Evolutionary conservation across 805 yeast species (phyloP).

Genomic region (Ogataea pini): DNA sequence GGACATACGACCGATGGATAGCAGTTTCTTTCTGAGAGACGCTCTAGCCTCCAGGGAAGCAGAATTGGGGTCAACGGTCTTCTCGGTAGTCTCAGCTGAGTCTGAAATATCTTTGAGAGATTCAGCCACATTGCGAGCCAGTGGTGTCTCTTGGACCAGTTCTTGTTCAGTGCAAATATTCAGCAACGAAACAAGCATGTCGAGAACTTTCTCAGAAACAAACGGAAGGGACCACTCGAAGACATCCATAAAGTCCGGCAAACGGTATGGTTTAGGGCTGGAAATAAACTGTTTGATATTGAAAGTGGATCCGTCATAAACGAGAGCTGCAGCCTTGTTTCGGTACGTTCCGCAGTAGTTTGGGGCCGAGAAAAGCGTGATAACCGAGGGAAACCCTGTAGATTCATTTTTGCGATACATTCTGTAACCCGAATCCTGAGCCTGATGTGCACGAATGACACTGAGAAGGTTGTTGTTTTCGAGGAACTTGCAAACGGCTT

Average conservation of each 20-base stretch:
- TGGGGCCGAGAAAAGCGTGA: constrained; percentile 93
- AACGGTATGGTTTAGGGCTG: constrained; percentile 92
- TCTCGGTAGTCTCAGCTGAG: constrained; percentile 22
- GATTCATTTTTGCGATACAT: constrained; percentile 83
- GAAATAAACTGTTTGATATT: constrained; percentile 91
- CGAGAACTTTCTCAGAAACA: constrained; percentile 94
- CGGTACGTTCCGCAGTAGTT: constrained; percentile 88
- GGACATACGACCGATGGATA: constrained; percentile 91
- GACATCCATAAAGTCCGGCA: constrained; percentile 96
- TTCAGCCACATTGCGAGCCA: constrained; percentile 42
- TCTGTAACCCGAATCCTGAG: constrained; percentile 94
- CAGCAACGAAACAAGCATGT: constrained; percentile 83
- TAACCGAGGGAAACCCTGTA: constrained; percentile 83
- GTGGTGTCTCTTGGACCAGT: constrained; percentile 66
- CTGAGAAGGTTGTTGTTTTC: constrained; percentile 75
- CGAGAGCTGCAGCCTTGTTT: constrained; percentile 91
- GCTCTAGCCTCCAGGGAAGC: constrained; percentile 35
- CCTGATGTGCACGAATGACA: constrained; percentile 93
- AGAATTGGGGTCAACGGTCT: constrained; percentile 4
- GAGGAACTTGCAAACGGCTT: constrained; percentile 76
- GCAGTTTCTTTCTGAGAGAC: constrained; percentile 72
- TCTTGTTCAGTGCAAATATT: constrained; percentile 95
- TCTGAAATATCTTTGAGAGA: constrained; percentile 32
- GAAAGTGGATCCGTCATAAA: constrained; percentile 89
- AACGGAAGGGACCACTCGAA: constrained; percentile 97